Base-by-base conservation (phyloP, 768 basidiomycete species). In the Boletus sp. region DNA sequence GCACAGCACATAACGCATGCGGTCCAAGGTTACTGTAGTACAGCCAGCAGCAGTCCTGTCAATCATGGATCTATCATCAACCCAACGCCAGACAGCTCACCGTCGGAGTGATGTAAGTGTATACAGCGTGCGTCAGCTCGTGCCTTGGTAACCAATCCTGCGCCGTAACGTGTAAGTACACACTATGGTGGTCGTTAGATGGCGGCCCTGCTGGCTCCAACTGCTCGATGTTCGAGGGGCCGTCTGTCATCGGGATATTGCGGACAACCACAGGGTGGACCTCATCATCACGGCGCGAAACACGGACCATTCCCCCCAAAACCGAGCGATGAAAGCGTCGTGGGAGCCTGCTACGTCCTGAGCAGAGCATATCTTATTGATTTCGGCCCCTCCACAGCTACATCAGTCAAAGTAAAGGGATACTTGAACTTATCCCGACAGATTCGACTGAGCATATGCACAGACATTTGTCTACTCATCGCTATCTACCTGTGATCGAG, bases 401-500 rank as follows among this genome's bases (percentile, higher is more conserved):
- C 27, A 48, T 30, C 34, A n/a, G 39, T 47, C 19, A 23, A 23
- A 17, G 34, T 19, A 37, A 30, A 50, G 10, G 25, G n/a, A 50
- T 9, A 27, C 13, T 30, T 46, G 25, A 25, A 10, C 25, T 29
- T 33, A 29, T 33, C 30, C 44, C 6, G 19, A 41, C n/a, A 19
- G 17, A 9, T 38, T 35, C n/a, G 29, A 41, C 37, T 27, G 32
- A 29, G 15, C 7, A 47, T 34, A 29, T 23, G 39, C 21, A 47
- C 32, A 54, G 15, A 40, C 19, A 1, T 13, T 13, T 40, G 23
- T 56, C 53, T 64, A 64, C 8, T 60, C 69, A 53, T 70, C 70
- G 32, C 69, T 72, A 27, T 70, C 70, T 19, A 64, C 37, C 58
- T 69, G 39, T 9, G n/a, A 33, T 53, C 23, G 32, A 15, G 14